phyloP scores from a whole-genome alignment of 2,329 filamentous ascomycete species.

The Catunica adiposa region DNA sequence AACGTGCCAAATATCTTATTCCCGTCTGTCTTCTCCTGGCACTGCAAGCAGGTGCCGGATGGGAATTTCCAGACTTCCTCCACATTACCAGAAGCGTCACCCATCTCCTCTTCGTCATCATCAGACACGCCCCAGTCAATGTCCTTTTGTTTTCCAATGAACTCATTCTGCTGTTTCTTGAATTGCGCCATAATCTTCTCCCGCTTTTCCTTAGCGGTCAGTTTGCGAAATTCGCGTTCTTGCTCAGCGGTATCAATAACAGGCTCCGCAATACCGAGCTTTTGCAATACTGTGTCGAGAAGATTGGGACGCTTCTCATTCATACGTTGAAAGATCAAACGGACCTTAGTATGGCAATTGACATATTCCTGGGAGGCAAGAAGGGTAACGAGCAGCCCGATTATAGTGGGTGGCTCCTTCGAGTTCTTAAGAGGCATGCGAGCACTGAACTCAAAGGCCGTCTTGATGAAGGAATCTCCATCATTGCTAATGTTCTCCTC shows the following conservation, averaged over 20 bases:
- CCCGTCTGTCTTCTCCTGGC: constrained; percentile 90
- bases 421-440: not conserved
- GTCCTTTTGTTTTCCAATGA: constrained; percentile 63
- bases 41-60: constrained; percentile 81
- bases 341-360: constrained; percentile 69
- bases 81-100: constrained; percentile 52
- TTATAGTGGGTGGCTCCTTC: constrained; percentile 40
- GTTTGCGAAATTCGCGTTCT: constrained; percentile 58
- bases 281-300: constrained; percentile 52
- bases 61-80: constrained; percentile 68
- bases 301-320: constrained; percentile 62
- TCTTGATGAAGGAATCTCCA: constrained; percentile 2
- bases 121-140: constrained; percentile 69
- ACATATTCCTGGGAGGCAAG: constrained; percentile 58
- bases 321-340: constrained; percentile 66
- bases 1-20: constrained; percentile 83
- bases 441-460: not conserved
- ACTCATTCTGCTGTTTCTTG: constrained; percentile 91
- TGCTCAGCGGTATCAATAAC: constrained; percentile 34
- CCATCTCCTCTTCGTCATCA: constrained; percentile 55
- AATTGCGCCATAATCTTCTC: constrained; percentile 95
- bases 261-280: constrained; percentile 56
- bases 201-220: constrained; percentile 74
- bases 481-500: constrained; percentile 49
- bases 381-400: constrained; percentile 45